A percentile compares a stretch with the other conserved stretches of the same genome.
These are phyloP conservation scores for Pythium apleroticum DNA, from an alignment of 352 stramenopile species.

Conservation along the genomic window DNA sequence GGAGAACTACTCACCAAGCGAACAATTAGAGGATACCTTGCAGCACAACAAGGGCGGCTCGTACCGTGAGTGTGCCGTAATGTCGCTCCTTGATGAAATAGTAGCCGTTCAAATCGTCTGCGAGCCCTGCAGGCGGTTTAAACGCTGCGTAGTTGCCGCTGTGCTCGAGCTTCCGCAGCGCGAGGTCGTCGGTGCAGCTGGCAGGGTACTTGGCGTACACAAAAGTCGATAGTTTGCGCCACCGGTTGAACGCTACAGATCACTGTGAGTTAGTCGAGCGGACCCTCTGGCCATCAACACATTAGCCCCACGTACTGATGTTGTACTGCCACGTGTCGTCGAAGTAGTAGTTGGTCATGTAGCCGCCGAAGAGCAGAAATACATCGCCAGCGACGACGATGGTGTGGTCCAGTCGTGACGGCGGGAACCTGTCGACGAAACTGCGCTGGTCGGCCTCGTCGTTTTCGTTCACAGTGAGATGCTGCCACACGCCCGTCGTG, in stretches of 20 bases:
- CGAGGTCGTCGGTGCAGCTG: slow-evolving; percentile 91
- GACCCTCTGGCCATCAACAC: not conserved
- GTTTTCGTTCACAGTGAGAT: slow-evolving; percentile 37
- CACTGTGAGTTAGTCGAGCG: not conserved
- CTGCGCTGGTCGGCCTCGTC: slow-evolving; percentile 17
- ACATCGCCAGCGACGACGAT: slow-evolving; percentile 76
- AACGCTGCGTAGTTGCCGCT: slow-evolving; percentile 78
- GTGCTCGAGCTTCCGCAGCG: slow-evolving; percentile 45
- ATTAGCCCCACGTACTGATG: slow-evolving; percentile 52
- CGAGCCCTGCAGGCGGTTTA: slow-evolving; percentile 27
- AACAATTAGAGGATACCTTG: not conserved
- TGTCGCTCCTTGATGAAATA: slow-evolving; percentile 71
- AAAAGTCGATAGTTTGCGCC: slow-evolving; percentile 89
- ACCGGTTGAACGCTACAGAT: slow-evolving; percentile 63
- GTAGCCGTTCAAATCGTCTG: slow-evolving; percentile 48
- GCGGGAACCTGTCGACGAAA: slow-evolving; percentile 36
- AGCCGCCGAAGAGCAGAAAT: slow-evolving; percentile 93
- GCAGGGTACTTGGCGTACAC: slow-evolving; percentile 89
- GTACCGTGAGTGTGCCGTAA: slow-evolving; percentile 71
- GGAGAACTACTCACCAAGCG: slow-evolving; percentile 46
- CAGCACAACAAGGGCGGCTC: not conserved
- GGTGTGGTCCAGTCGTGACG: slow-evolving; percentile 78
- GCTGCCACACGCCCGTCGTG: slow-evolving; percentile 74
- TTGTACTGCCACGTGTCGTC: slow-evolving; percentile 97
- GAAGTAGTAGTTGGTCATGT: slow-evolving; percentile 93